Base-by-base conservation (phyloP, 305 asterid genomes). In the Fraxinus paxiana region DNA sequence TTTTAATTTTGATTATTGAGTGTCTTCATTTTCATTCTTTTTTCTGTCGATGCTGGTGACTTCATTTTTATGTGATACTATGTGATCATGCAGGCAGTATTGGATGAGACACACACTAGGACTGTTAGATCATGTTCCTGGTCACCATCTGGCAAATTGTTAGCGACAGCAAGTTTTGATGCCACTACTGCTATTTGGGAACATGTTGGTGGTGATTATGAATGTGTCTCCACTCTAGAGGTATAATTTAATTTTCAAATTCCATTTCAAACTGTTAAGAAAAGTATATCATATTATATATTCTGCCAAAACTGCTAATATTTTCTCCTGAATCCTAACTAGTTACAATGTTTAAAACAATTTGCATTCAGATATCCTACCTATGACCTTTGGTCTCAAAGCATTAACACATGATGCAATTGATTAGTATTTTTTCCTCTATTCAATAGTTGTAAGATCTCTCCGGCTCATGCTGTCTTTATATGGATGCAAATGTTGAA, bases 111-210 rank as follows among this genome's bases (percentile, higher is more conserved):
- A 33, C 99, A 94, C 82, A 90, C 90, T 63, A 86, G 98, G 86
- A 94, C 97, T 30, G 97, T 96, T 59, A 91, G 99, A 87, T 91
- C 97, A 17, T 96, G 99, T 43, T 90, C 91, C 1, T 96, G 99
- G 99, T 91, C 97, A 0, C 96, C 97, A 5, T 85, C 88, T 0
- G 95, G 96, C 30, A 90, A 87, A 28, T 83, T 84, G 46, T 77
- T 95, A 83, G 97, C 99, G 43, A 91, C 97, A 6, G 93, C 97
- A 63, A 94, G 98, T 85, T 94, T 94, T 83, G 99, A 96, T 92
- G 97, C 97, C 77, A 92, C 98, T 74, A 88, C 94, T 83, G 94
- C 94, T 63, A 82, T 95, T 8, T 92, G 94, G 98, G 97, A 94
- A 81, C 87, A 89, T 38, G 88, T 83, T 48, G 97, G 90, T 12